These are phyloP conservation scores for Termitomyces sp. DNA, from an alignment of 768 basidiomycete species.

Conservation along the genomic window DNA sequence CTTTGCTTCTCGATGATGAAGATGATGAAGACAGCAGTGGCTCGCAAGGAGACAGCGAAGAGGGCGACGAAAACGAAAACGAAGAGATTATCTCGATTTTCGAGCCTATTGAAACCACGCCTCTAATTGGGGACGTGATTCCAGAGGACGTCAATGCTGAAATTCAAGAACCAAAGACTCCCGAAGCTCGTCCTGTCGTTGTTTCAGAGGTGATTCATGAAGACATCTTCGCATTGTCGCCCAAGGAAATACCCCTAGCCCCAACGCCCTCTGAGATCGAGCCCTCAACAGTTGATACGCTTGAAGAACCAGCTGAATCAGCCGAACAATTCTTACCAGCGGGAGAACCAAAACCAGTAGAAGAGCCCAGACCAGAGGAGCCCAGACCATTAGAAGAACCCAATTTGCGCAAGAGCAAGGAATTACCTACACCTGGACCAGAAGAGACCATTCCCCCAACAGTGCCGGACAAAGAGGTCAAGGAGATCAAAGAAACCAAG, in stretches of 20 bases:
- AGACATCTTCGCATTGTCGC: conserved; percentile 17
- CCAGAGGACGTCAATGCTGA: conserved; percentile 23
- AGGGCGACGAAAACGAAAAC: conserved; percentile 22
- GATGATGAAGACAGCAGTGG: conserved; percentile 48
- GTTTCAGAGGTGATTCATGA: conserved; percentile 21
- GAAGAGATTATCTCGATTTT: conserved; percentile 21
- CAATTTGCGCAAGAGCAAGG: conserved; percentile 23
- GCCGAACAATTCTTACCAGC: conserved; percentile 15
- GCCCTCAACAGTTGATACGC: background rate
- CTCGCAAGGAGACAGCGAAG: conserved; percentile 40
- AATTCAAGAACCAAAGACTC: conserved; percentile 63
- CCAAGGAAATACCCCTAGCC: conserved; percentile 10
- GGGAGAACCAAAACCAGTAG: background rate
- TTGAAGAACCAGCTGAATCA: background rate
- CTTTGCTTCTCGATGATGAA: conserved; percentile 71
- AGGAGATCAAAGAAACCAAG: conserved; percentile 8
- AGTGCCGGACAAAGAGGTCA: conserved; percentile 24
- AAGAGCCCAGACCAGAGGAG: conserved; percentile 5
- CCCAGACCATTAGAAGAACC: conserved; percentile 8
- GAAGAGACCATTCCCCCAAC: conserved; percentile 22
- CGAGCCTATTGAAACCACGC: conserved; percentile 10
- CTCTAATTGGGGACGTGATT: conserved; percentile 11
- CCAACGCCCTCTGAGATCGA: conserved; percentile 4
- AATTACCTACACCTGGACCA: conserved; percentile 16
- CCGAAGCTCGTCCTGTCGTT: conserved; percentile 52